Evolutionary conservation across 2,329 filamentous ascomycete genomes (phyloP).

Genomic region (Blastomyces percursus): DNA sequence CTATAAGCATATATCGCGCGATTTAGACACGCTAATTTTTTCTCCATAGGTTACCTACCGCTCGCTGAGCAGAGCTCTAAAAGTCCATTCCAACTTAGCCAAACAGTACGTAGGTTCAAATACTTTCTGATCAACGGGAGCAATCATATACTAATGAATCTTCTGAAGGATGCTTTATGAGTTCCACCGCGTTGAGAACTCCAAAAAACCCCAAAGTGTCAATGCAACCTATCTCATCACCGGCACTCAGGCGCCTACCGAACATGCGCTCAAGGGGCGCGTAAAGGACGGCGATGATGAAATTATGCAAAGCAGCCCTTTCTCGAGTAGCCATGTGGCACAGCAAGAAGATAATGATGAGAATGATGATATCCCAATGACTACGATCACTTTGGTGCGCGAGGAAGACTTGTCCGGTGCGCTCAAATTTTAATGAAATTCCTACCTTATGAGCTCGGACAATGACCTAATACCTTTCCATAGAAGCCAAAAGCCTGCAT

Average conservation of each 20-base stretch:
- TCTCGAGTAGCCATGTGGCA: constrained; percentile 56
- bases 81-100: constrained; percentile 73
- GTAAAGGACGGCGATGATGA: constrained; percentile 54
- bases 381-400: constrained; percentile 54
- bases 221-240: constrained; percentile 87
- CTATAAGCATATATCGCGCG: background rate
- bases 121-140: background rate
- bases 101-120: constrained; percentile 57
- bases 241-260: constrained; percentile 48
- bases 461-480: constrained; percentile 9
- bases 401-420: constrained; percentile 63
- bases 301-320: constrained; percentile 53
- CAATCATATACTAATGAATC: background rate
- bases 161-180: constrained; percentile 68
- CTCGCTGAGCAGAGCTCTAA: constrained; percentile 66
- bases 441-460: background rate
- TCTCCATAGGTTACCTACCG: constrained; percentile 68
- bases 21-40: constrained; percentile 2
- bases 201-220: constrained; percentile 60
- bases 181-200: constrained; percentile 69
- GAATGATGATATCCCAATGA: constrained; percentile 40
- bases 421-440: constrained; percentile 10
- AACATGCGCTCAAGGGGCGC: constrained; percentile 28
- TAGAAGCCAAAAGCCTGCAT: constrained; percentile 58
- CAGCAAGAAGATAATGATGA: constrained; percentile 39